Conservation (phyloP, 2,329 filamentous ascomycete species). For the Hymenotorrendiella dingleyae region DNA sequence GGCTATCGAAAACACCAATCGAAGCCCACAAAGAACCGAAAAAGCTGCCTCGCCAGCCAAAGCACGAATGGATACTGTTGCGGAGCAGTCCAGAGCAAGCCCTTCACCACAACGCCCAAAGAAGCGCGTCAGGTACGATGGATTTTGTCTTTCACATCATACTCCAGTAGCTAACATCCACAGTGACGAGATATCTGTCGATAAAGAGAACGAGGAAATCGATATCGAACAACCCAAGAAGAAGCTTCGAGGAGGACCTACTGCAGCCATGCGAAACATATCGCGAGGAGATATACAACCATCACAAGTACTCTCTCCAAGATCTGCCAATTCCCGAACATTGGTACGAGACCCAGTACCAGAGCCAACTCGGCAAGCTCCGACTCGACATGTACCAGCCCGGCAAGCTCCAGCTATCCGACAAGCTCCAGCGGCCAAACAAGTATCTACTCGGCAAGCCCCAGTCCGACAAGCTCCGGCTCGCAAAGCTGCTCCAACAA, state of each 20-base stretch:
- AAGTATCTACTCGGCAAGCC: too few species aligned
- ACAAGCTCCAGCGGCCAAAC: too few species aligned
- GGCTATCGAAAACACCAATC: constrained; percentile 10
- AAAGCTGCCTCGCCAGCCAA: constrained; percentile 20
- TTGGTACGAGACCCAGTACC: too few species aligned
- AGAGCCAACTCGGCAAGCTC: too few species aligned
- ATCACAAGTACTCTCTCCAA: constrained; percentile 66
- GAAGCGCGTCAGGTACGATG: constrained; percentile 49
- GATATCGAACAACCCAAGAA: constrained; percentile 66
- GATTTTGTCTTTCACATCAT: too few species aligned
- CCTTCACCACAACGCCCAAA: constrained; percentile 30
- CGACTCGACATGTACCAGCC: too few species aligned
- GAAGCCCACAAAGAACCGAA: constrained; percentile 11
- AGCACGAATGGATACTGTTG: constrained; percentile 20
- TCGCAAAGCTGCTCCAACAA: constrained; percentile 39
- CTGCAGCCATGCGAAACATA: constrained; percentile 32
- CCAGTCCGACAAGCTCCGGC: constrained; percentile 23
- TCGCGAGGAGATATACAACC: constrained; percentile 39
- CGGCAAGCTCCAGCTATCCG: too few species aligned
- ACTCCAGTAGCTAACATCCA: constrained; percentile 19
- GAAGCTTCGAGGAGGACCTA: constrained; percentile 35
- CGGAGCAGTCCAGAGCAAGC: constrained; percentile 19
- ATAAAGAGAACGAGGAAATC: constrained; percentile 85
- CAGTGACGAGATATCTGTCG: constrained; percentile 59
- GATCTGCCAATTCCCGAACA: constrained; percentile 51